phyloP scores from a whole-genome alignment of 257 asterid species.

The Solanum rostratum region DNA sequence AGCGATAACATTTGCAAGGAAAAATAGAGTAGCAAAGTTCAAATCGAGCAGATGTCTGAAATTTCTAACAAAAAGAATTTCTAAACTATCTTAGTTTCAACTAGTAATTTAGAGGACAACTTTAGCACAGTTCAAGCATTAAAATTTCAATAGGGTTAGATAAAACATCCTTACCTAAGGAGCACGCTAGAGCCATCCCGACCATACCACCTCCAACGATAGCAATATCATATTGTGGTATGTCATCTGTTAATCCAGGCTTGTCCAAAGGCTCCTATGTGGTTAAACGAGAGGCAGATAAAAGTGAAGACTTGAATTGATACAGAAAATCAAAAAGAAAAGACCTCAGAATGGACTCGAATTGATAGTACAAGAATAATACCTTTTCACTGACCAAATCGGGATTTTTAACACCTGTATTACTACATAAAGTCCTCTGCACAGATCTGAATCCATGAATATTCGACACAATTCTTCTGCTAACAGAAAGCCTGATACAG shows the following conservation, averaged over 20 bases:
- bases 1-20: background rate
- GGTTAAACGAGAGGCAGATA: background rate
- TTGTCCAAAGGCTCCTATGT: constrained; percentile 29
- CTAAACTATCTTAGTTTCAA: background rate
- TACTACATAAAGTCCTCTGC: constrained; percentile 36
- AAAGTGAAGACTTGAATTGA: background rate
- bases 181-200: constrained; percentile 93
- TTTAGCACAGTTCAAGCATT: background rate
- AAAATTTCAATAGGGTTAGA: background rate
- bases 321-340: background rate
- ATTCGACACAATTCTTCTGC: constrained; percentile 24
- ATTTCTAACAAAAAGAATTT: background rate
- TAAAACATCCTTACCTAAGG: constrained; percentile 46
- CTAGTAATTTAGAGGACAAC: background rate
- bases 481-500: constrained; percentile 26
- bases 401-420: constrained; percentile 26
- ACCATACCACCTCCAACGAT: constrained; percentile 99
- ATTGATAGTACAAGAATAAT: background rate
- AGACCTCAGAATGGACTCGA: background rate
- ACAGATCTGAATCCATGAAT: constrained; percentile 22
- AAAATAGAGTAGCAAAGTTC: background rate
- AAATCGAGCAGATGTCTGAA: background rate
- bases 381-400: constrained; percentile 22
- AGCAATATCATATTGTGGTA: constrained; percentile 74
- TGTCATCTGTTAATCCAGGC: constrained; percentile 12